Conservation (phyloP, 2,329 filamentous ascomycete species). For the Diaporthe sp. region DNA sequence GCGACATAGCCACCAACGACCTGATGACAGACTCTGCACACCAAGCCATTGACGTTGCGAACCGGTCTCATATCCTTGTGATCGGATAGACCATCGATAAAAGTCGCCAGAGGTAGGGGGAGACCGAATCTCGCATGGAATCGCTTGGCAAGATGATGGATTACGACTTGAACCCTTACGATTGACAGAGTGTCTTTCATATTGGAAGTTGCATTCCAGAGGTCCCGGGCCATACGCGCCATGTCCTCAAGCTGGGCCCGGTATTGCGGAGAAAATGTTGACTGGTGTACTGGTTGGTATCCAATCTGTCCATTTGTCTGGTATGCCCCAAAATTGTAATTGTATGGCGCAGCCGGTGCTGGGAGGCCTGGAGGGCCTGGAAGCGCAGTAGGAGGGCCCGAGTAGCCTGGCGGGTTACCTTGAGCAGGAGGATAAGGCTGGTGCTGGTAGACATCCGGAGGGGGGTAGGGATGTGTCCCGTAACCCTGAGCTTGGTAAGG, state of each 20-base stretch:
- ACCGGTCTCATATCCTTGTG: conserved; percentile 70
- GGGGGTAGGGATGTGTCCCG: conserved; percentile 41
- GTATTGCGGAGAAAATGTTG: conserved; percentile 56
- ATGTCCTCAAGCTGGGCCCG: conserved; percentile 65
- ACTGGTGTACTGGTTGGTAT: conserved; percentile 44
- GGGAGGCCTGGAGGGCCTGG: conserved; percentile 30
- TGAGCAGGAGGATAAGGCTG: conserved; percentile 47
- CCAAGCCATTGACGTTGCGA: conserved; percentile 65
- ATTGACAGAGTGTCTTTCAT: conserved; percentile 73
- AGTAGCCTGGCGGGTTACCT: conserved; percentile 39
- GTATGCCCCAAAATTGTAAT: conserved; percentile 44
- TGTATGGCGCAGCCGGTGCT: conserved; percentile 41
- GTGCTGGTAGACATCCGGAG: conserved; percentile 42
- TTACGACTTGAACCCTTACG: conserved; percentile 73
- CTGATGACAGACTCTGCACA: conserved; percentile 67
- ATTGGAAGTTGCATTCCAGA: conserved; percentile 73
- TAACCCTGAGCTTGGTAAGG: conserved; percentile 44
- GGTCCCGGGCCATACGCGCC: conserved; percentile 66
- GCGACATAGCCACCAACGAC: conserved; percentile 48
- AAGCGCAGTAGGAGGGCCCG: conserved; percentile 35
- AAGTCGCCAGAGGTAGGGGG: conserved; percentile 68
- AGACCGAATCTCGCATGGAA: conserved; percentile 71
- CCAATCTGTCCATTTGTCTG: conserved; percentile 43
- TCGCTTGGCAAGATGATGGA: conserved; percentile 72
- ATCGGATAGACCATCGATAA: conserved; percentile 70